Evolutionary conservation across 305 asterid species (phyloP), one percentile per base, ranked within the genome.

Genomic region (Ruellia speciosa): DNA sequence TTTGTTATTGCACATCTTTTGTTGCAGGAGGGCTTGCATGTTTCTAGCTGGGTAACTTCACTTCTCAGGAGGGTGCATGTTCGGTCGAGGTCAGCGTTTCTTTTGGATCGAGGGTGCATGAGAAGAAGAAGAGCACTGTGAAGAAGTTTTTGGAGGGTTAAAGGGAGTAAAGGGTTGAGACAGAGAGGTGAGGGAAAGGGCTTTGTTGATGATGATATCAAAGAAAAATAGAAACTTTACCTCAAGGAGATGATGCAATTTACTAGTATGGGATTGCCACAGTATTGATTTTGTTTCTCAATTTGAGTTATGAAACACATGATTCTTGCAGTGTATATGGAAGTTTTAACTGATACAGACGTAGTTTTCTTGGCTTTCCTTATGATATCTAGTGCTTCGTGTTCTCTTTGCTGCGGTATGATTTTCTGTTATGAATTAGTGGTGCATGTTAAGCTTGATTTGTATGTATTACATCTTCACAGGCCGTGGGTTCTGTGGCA

Each of bases 131-230:
- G 74, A 71, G 58, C 52, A 67, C 62, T 40, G 82, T 82, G 62
- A 85, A 85, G 81, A 90, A 88, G 81, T 83, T 69, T 19, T 59
- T 90, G 81, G 82, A 79, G 82, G 96, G 83, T 73, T 69, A 88
- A 80, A 87, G 98, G 69, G 83, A 85, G 71, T 95, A 90, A 75
- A 77, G 95, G 67, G 58, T 90, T 77, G 71, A 77, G 77, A 88
- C 96, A 62, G 98, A 90, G 77, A 81, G 53, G 90, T 78, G 69
- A 79, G 96, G 68, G 94, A 79, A 43, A 75, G 80, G 64, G 93
- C 94, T 48, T 73, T 90, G 84, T 18, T 83, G 7, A 68, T 67
- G 76, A 74, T 65, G 62, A 85, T 81, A 70, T 55, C 75, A 14
- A 66, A 77, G 69, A 81, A 71, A 71, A 80, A 66, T 50, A 69